Evolutionary conservation across 2,329 filamentous ascomycete species (phyloP).

Genomic region (Knoxdaviesia proteae): DNA sequence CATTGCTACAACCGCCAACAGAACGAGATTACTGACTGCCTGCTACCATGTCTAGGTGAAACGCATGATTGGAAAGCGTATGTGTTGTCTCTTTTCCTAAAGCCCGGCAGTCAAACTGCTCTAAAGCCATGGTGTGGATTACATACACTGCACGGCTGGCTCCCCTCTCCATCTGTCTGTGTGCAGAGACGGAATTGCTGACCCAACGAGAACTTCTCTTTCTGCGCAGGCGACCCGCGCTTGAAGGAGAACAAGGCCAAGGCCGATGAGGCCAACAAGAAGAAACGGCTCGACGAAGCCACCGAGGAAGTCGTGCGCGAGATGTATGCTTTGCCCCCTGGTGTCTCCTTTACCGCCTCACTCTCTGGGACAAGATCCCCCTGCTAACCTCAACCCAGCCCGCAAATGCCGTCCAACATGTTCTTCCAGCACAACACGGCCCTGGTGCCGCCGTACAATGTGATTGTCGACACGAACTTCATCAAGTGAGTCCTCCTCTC

Average conservation of each 20-base stretch:
- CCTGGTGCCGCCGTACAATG: conserved; percentile 60
- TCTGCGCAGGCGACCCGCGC: conserved; percentile 38
- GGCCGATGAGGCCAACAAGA: conserved; percentile 33
- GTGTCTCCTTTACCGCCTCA: conserved; percentile 2
- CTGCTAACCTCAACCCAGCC: conserved; percentile 16
- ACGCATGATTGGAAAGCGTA: conserved; percentile 52
- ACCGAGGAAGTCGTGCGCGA: conserved; percentile 48
- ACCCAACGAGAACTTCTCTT: not conserved
- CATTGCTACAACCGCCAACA: conserved; percentile 2
- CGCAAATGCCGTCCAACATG: conserved; percentile 61
- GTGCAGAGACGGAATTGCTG: not conserved
- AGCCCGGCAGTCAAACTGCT: not conserved
- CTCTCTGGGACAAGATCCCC: not conserved
- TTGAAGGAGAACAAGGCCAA: conserved; percentile 64
- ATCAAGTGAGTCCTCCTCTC: conserved; percentile 16
- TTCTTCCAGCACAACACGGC: conserved; percentile 83
- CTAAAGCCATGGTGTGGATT: too few species aligned
- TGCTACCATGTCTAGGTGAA: conserved; percentile 33
- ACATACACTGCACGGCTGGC: too few species aligned
- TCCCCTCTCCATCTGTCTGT: not conserved
- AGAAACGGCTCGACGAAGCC: conserved; percentile 33
- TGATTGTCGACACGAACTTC: conserved; percentile 79
- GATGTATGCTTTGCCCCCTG: conserved; percentile 21
- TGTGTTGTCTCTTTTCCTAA: not conserved
- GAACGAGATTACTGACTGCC: conserved; percentile 5